Evolutionary conservation across 192 early-diverging fungal genomes (phyloP), one percentile per base, ranked within the genome.

Genomic region (Allomyces arbusculus): DNA sequence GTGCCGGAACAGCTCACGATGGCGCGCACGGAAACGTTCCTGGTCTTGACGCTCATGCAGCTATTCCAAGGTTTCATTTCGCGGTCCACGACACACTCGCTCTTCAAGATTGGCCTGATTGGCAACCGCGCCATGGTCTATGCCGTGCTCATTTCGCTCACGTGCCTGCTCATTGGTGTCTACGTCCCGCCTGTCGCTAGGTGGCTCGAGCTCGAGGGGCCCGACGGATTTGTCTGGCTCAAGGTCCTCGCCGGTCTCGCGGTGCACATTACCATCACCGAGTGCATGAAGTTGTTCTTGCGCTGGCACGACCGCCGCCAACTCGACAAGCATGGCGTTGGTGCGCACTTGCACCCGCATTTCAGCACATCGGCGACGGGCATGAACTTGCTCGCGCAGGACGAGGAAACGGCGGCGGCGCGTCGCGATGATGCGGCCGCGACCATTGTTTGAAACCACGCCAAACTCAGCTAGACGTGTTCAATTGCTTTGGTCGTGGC

Each of bases 21-120:
- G 77, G 8, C 72, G 89, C 63, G 77, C 26, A 71, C 74, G 1
- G 64, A 80, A 44, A 81, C 92, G 19, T 97, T 95, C 73, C 73
- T 82, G 24, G 80, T 85, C 19, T 75, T 97, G 65, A 95, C 90
- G 8, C 80, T 84, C 4, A 77, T 97, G 71, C 95, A 97, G 74
- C 79, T 97, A 10, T 73, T 86, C 28, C 93, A 97, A 70, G 79
- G 82, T 4, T 97, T 97, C 72, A 72, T 91, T 11, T 90, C 91
- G 10, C 74, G 89, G 22, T 87, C 85, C 55, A 74, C 92, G 62
- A 73, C 77, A 10, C 68, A 79, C 24, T 89, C 87, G 65, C 68
- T 95, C 24, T 89, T 97, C 76, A 76, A 68, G 16, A 88, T 79
- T 0, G 88, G 87, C 33, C 64, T 97, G 16, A 71, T 78, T 50